These are phyloP conservation scores for Termitomyces sp. DNA, from an alignment of 768 basidiomycete genomes.

Conservation along the genomic window DNA sequence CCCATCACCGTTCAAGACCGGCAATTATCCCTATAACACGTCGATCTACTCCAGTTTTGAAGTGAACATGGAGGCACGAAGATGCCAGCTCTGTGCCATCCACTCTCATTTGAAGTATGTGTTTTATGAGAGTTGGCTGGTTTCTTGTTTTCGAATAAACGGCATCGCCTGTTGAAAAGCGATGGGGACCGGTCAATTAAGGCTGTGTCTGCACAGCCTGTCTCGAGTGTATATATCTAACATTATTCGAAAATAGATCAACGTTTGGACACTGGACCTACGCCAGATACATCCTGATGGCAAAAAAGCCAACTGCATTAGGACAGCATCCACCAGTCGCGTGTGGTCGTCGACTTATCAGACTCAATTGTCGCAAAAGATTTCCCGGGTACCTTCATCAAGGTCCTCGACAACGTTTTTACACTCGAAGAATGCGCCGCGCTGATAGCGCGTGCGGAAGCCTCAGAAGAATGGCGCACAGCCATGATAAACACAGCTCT, in stretches of 20 bases:
- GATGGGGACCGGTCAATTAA: no score
- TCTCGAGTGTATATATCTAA: no score
- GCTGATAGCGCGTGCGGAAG: constrained; percentile 23
- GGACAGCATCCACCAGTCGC: neutral
- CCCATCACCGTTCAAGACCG: no score
- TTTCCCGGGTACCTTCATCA: constrained; percentile 29
- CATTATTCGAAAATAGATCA: neutral
- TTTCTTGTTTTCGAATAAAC: no score
- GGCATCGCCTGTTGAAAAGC: no score
- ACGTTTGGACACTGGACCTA: neutral
- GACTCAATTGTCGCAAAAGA: constrained; percentile 20
- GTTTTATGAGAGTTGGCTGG: no score
- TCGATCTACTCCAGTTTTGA: no score
- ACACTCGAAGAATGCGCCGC: constrained; percentile 28
- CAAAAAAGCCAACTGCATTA: neutral
- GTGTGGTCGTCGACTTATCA: constrained; percentile 19
- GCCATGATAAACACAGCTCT: constrained; percentile 23
- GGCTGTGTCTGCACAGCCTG: no score
- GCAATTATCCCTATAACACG: no score
- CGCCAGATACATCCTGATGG: neutral
- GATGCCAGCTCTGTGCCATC: no score
- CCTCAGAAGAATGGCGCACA: constrained; percentile 24
- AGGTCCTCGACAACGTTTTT: constrained; percentile 32
- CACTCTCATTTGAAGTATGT: no score
- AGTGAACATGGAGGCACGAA: no score